Evolutionary conservation across 345 rosid species (phyloP), one percentile per base, ranked within the genome.

Genomic region (Eucalyptus regnans): DNA sequence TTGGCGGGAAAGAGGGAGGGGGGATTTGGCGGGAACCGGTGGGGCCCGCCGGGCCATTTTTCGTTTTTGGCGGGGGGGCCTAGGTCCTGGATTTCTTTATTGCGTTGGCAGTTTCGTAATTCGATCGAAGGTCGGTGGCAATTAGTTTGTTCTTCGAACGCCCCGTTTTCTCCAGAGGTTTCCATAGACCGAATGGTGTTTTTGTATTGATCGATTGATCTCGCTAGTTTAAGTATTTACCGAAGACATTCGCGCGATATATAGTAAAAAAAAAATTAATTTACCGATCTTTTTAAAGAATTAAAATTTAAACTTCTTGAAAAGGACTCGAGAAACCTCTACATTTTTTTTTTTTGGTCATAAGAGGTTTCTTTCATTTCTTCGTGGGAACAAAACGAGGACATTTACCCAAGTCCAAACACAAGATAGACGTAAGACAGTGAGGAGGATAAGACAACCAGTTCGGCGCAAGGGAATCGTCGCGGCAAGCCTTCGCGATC

Each of bases 181-280:
- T 56, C 12, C 62, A 23, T 56, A 0, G 29, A 9, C 62, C 29
- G 0, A 56, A 56, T 23, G 3, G 62, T 23, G 62, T 56, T 56
- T 56, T 52, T 52, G 25, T 20, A 52, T 9, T 4, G 20, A 16
- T 16, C 1, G 62, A 56, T 23, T 4, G 12, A 56, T 56, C 62
- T 23, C 29, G 29, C 68, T 6, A 29, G 16, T 62, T 29, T 29
- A 27, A 62, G 68, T 62, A 12, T 62, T 29, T 62, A 62, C 31
- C 9, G 15, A 29, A 29, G 15, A 27, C 1, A 29, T 60, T 29
- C 68, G 31, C 16, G 17, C 68, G 17, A 1, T 27, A 12, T 62
- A 0, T 27, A n/a, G 18, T n/a, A 0, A 64, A 14, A n/a, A n/a
- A 1, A 23, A 23, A 14, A 64, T 64, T n/a, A n/a, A 64, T 64